These are phyloP conservation scores for Stentor roeselii DNA, from an alignment of 73 alveolate species.

Conservation along the genomic window DNA sequence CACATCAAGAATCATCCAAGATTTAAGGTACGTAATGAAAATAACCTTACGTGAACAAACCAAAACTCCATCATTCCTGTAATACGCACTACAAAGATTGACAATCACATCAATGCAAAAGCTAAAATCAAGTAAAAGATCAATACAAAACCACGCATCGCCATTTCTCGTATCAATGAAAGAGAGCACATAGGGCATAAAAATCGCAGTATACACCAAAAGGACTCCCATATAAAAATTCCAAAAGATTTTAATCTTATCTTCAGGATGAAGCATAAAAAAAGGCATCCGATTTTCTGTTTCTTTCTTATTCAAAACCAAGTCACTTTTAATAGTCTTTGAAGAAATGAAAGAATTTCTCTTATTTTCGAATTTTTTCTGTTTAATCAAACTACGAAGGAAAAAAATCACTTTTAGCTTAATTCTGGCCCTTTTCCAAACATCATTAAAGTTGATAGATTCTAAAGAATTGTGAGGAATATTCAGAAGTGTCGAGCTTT, in stretches of 20 bases:
- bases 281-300: not conserved
- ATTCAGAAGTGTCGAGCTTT: too few species aligned
- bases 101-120: slow-evolving; percentile 62
- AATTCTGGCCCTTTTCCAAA: not conserved
- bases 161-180: slow-evolving; percentile 36
- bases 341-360: not conserved
- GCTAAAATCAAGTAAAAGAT: slow-evolving; percentile 43
- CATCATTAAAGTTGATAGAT: too few species aligned
- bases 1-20: slow-evolving; percentile 61
- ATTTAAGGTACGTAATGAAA: slow-evolving; percentile 41
- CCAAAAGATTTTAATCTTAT: slow-evolving; percentile 48
- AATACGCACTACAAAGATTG: slow-evolving; percentile 57
- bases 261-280: slow-evolving; percentile 55
- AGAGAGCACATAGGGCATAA: slow-evolving; percentile 64
- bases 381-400: not conserved
- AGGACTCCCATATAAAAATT: slow-evolving; percentile 39
- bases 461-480: too few species aligned
- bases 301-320: not conserved
- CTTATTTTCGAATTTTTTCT: not conserved
- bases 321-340: not conserved
- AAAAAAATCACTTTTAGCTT: too few species aligned
- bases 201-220: slow-evolving; percentile 49
- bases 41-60: slow-evolving; percentile 31
- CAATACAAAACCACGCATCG: slow-evolving; percentile 43
- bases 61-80: slow-evolving; percentile 51